A percentile compares a stretch with the other conserved stretches of the same genome.
Evolutionary conservation across 306 rosid species (phyloP).

Genomic region (Corylus heterophylla): DNA sequence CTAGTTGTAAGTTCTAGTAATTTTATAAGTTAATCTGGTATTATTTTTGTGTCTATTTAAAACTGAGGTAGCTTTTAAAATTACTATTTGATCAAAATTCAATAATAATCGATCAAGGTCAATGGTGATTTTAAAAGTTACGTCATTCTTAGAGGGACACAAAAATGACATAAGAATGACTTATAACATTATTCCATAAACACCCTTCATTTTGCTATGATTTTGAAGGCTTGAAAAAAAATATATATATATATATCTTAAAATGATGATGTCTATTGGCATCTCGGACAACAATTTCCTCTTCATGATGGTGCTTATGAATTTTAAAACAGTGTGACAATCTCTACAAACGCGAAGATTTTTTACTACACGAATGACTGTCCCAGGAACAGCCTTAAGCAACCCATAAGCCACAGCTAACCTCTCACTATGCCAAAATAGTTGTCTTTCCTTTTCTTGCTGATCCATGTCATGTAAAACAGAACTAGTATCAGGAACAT

Average conservation of each 20-base stretch:
- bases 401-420: conserved; percentile 81
- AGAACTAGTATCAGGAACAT: conserved; percentile 75
- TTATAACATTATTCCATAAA: too few species aligned
- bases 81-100: too few species aligned
- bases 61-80: too few species aligned
- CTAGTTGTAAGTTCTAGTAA: too few species aligned
- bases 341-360: conserved; percentile 88
- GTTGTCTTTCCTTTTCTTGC: conserved; percentile 82
- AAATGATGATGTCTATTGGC: conserved; percentile 80
- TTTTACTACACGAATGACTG: conserved; percentile 69
- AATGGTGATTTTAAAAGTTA: too few species aligned
- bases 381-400: conserved; percentile 67
- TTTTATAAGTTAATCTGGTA: too few species aligned
- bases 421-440: conserved; percentile 90
- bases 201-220: too few species aligned
- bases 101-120: too few species aligned
- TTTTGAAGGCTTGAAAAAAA: too few species aligned
- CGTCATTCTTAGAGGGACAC: too few species aligned
- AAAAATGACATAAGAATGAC: too few species aligned
- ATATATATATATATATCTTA: conserved; percentile 20
- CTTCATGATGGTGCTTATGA: conserved; percentile 54
- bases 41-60: too few species aligned
- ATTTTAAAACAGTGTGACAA: conserved; percentile 82
- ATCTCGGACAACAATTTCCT: conserved; percentile 86
- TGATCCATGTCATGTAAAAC: conserved; percentile 85